These are phyloP conservation scores for Filosporella fistucella DNA, from an alignment of 495 filamentous ascomycete genomes.

Conservation along the genomic window DNA sequence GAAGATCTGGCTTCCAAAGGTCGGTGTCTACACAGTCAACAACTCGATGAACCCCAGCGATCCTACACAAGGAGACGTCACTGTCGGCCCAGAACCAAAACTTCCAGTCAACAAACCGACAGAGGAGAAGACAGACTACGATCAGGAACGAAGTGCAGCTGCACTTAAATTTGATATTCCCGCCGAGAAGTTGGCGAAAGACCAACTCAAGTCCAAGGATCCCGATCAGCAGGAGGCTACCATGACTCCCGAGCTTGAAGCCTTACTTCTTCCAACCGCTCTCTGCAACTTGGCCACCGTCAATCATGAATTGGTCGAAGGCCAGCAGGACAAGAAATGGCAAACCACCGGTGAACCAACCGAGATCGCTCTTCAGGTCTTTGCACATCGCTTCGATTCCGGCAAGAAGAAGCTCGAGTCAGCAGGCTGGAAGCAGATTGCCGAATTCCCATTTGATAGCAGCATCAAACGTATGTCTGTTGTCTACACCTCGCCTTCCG, in stretches of 20 bases:
- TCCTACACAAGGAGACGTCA: slow-evolving; percentile 52
- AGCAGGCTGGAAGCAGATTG: slow-evolving; percentile 57
- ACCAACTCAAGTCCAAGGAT: slow-evolving; percentile 20
- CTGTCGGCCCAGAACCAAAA: slow-evolving; percentile 26
- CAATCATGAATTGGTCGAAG: slow-evolving; percentile 46
- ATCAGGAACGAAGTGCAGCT: slow-evolving; percentile 45
- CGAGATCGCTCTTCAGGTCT: slow-evolving; percentile 78
- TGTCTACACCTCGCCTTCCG: slow-evolving; percentile 45
- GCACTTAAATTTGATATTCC: slow-evolving; percentile 52
- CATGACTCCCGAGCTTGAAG: slow-evolving; percentile 42
- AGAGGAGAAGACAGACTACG: slow-evolving; percentile 33
- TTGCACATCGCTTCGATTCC: slow-evolving; percentile 64
- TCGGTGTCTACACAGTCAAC: slow-evolving; percentile 50
- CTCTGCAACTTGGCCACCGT: slow-evolving; percentile 77
- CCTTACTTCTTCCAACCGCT: slow-evolving; percentile 65
- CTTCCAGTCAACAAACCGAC: background rate
- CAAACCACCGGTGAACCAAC: slow-evolving; percentile 77
- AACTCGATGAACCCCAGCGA: slow-evolving; percentile 54
- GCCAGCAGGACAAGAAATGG: slow-evolving; percentile 43
- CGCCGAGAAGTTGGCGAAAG: slow-evolving; percentile 31
- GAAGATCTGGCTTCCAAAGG: slow-evolving; percentile 72
- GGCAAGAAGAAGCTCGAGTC: slow-evolving; percentile 49
- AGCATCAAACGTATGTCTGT: slow-evolving; percentile 83
- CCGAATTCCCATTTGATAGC: slow-evolving; percentile 79
- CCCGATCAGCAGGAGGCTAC: slow-evolving; percentile 22